phyloP scores from a whole-genome alignment of 345 rosid genomes.

The Eucalyptus albens region DNA sequence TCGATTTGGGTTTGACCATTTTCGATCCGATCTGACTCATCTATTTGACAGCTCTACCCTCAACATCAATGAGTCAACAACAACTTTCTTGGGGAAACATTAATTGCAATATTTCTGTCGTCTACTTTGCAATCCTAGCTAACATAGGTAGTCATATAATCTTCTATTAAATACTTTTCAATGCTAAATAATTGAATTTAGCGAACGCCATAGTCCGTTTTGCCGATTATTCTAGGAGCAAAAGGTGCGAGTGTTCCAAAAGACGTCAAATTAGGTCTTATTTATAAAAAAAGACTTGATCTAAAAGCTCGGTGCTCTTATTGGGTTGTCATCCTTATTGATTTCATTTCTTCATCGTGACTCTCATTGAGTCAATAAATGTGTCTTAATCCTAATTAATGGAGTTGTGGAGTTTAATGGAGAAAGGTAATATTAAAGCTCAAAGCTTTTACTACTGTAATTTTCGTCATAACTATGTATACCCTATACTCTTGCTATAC shows the following conservation, averaged over 20 bases:
- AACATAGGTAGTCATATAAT: neutral
- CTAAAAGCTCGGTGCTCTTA: neutral
- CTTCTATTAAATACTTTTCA: neutral
- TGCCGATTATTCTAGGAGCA: neutral
- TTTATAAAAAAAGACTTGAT: neutral
- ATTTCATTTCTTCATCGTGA: neutral
- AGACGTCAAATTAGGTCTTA: neutral
- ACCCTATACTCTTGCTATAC: neutral
- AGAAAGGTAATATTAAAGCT: neutral
- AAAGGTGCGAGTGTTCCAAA: neutral
- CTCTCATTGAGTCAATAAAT: neutral
- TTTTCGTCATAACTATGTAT: too few species aligned
- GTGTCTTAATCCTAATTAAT: neutral
- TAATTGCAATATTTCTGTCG: neutral
- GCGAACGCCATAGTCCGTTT: neutral
- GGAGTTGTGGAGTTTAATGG: neutral
- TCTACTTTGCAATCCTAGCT: neutral
- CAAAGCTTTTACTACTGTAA: neutral
- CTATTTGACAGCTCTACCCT: neutral
- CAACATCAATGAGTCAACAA: neutral
- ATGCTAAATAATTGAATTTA: neutral
- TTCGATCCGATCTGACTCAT: accelerated
- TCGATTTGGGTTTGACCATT: neutral
- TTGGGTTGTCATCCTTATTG: neutral
- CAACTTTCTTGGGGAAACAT: neutral